These are phyloP conservation scores for Lophiostoma macrostomum DNA, from an alignment of 495 filamentous ascomycete genomes.

Conservation along the genomic window DNA sequence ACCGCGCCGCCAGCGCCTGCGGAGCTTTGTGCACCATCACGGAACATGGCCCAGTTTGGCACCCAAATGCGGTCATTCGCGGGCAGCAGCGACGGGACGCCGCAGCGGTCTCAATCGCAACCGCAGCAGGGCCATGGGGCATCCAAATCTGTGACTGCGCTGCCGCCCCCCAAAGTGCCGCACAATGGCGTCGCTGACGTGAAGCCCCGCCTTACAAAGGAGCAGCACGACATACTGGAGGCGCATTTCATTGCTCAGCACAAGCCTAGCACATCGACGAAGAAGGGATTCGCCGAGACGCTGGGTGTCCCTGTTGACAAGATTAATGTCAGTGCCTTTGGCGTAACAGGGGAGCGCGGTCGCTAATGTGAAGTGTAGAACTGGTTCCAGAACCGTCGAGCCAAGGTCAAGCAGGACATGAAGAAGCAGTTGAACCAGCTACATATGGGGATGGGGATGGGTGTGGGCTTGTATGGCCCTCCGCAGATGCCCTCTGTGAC, in stretches of 20 bases:
- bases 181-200: conserved; percentile 38
- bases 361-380: conserved; percentile 37
- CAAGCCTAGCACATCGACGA: conserved; percentile 43
- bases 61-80: conserved; percentile 23
- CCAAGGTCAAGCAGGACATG: conserved; percentile 45
- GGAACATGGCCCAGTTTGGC: conserved; percentile 24
- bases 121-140: not conserved
- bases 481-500: conserved; percentile 20
- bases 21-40: no score
- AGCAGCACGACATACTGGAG: conserved; percentile 46
- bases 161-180: conserved; percentile 5
- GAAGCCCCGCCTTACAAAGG: conserved; percentile 46
- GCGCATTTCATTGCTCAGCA: conserved; percentile 38
- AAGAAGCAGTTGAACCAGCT: conserved; percentile 39
- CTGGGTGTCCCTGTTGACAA: conserved; percentile 44
- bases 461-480: conserved; percentile 23
- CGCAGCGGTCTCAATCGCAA: conserved; percentile 9
- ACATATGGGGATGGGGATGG: conserved; percentile 33
- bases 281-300: conserved; percentile 42
- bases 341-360: not conserved
- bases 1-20: not conserved
- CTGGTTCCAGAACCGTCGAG: conserved; percentile 47
- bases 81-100: conserved; percentile 6
- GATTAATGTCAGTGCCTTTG: conserved; percentile 41
- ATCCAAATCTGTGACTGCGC: conserved; percentile 3